Evolutionary conservation across 2,329 filamentous ascomycete genomes (phyloP).

Genomic region (Pseudocercospora fijiensis): DNA sequence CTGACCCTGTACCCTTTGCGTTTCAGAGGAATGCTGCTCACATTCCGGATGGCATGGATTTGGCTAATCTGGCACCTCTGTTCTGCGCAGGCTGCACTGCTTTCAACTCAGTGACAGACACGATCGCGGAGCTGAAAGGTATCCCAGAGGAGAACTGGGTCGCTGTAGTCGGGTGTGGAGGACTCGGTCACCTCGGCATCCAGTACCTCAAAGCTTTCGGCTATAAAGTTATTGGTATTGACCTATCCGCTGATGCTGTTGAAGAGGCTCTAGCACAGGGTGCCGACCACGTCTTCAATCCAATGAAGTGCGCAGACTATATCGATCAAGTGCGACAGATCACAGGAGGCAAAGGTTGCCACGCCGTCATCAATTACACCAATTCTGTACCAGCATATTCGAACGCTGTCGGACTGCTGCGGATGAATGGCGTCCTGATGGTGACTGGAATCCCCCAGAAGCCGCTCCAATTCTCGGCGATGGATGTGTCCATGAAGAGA

Average conservation of each 20-base stretch:
- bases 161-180: slow-evolving; percentile 21
- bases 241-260: slow-evolving; percentile 43
- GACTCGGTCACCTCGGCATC: slow-evolving; percentile 43
- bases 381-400: slow-evolving; percentile 22
- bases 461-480: slow-evolving; percentile 20
- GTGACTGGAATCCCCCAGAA: slow-evolving; percentile 25
- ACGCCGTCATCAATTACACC: slow-evolving; percentile 26
- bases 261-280: slow-evolving; percentile 20
- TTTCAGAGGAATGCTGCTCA: slow-evolving; percentile 18
- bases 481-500: slow-evolving; percentile 21
- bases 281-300: slow-evolving; percentile 25
- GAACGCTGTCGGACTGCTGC: slow-evolving; percentile 9
- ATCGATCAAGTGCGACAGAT: slow-evolving; percentile 14
- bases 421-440: slow-evolving; percentile 21
- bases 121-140: slow-evolving; percentile 16
- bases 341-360: slow-evolving; percentile 22
- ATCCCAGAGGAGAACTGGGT: slow-evolving; percentile 16
- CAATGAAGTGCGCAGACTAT: slow-evolving; percentile 14
- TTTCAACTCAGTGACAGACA: slow-evolving; percentile 30
- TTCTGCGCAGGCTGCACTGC: slow-evolving; percentile 24
- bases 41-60: slow-evolving; percentile 23
- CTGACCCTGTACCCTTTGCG: not conserved
- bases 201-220: slow-evolving; percentile 52
- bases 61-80: slow-evolving; percentile 17
- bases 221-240: slow-evolving; percentile 46